Evolutionary conservation across 768 basidiomycete genomes (phyloP), one percentile per base, ranked within the genome.

Genomic region (Strobilomyces confusus): DNA sequence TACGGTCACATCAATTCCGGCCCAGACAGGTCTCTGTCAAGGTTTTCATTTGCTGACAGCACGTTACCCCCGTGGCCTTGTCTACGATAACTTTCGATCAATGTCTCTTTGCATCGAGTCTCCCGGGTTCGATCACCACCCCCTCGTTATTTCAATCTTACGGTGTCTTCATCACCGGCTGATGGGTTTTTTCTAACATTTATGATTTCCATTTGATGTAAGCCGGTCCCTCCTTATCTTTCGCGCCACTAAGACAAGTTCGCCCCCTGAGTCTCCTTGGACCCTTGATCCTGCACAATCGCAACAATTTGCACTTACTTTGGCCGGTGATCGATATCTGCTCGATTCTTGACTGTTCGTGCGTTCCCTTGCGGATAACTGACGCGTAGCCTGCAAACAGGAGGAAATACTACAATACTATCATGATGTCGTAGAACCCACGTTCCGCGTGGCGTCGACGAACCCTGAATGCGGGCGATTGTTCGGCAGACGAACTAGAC

Each of bases 401-500:
- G 69, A 66, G 36, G 71, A 72, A 59, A 30, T 72, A 67, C 69
- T 57, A 56, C 69, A 63, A 55, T 70, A 72, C 57, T 70, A 69
- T 47, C 37, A 42, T 33, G 44, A 58, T 49, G 54, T 61, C 51
- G 68, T 64, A 57, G 61, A 64, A 43, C 69, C 68, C 68, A 71
- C 59, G 62, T 56, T 69, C 38, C 55, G 14, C 51, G 54, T 56
- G 50, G 56, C 33, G 20, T 59, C 43, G 38, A 50, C 43, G 9
- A 37, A 48, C 36, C 36, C 53, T 41, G 41, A 45, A 43, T 7
- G 25, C 26, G 38, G 38, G 17, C 37, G 41, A 40, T 38, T 29
- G 26, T 51, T 32, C 22, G 38, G 13, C 37, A 34, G 25, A 47
- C 37, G 20, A 14, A 44, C 37, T 23, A 34, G 12, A 44, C 26